Evolutionary conservation across 2,329 filamentous ascomycete genomes (phyloP), one percentile per base, ranked within the genome.

Genomic region (Botryotinia globosa): DNA sequence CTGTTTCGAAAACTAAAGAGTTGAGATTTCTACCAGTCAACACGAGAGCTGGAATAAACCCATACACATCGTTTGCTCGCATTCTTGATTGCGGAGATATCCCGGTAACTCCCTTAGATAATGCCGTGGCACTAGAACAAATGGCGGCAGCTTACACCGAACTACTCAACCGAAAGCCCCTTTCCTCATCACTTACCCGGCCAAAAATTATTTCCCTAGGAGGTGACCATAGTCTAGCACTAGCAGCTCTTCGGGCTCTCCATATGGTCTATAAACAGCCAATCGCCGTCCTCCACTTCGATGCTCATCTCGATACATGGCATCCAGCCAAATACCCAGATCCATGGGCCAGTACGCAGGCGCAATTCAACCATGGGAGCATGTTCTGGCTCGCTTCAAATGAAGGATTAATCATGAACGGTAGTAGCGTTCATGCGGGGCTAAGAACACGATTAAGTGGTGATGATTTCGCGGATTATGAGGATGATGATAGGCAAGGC

Each of bases 71-170:
- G 71, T 95, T 92, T 91, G 92, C 92, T 0, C 89, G 84, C 56
- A 89, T 97, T 73, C 85, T 95, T 68, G 94, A 98, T 84, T 98
- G 94, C 81, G 94, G 94, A 64, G 94, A 97, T 80, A 94, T 97
- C 72, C 94, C 94, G 42, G 86, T 97, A 76, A 93, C 91, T 0
- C 94, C 94, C 0, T 91, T 97, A 77, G 94, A 97, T 83, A 97
- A 97, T 81, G 89, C 85, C 1, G 85, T 97, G 25, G 94, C 94
- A 0, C 84, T 94, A 71, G 85, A 86, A 62, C 94, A 97, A 82
- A 97, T 97, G 94, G 92, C 78, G 9, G 66, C 75, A 34, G 78
- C 79, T 18, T 79, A 79, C 39, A 74, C 78, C 10, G 78, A 79
- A 72, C 76, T 80, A 1, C 76, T 76, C 1, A 75, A 79, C 34